A percentile compares a stretch with the other conserved stretches of the same genome.
These are phyloP conservation scores for Oryza coarctata DNA, from an alignment of 176 grass and related monocot species.

Conservation along the genomic window DNA sequence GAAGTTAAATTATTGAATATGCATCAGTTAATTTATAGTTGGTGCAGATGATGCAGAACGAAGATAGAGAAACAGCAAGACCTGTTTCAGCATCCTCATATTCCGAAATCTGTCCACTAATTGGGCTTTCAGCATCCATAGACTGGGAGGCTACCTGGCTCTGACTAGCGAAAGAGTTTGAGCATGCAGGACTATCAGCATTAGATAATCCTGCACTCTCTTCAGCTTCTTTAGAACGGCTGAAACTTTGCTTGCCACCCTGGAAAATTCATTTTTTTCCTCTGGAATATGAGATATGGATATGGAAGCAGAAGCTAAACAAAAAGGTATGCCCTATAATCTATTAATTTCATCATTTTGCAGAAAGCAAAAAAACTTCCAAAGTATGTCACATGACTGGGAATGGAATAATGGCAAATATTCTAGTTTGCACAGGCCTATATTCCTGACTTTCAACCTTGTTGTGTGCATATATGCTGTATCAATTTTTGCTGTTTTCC, in stretches of 20 bases:
- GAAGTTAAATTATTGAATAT: conserved; percentile 59
- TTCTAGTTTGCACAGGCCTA: conserved; percentile 13
- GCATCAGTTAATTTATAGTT: conserved; percentile 58
- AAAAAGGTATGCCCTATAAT: background rate
- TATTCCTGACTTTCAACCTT: background rate
- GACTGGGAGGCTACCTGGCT: conserved; percentile 80
- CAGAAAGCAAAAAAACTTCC: background rate
- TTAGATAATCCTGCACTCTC: conserved; percentile 57
- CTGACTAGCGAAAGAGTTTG: conserved; percentile 83
- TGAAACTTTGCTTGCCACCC: conserved; percentile 83
- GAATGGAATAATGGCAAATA: background rate
- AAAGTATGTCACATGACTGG: background rate
- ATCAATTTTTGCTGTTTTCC: background rate
- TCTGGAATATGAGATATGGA: background rate
- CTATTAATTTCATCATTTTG: background rate
- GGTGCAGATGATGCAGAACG: conserved; percentile 58
- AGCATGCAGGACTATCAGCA: conserved; percentile 77
- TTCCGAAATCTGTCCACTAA: conserved; percentile 91
- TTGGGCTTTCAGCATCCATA: conserved; percentile 84
- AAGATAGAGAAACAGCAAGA: conserved; percentile 67
- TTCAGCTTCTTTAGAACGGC: conserved; percentile 74
- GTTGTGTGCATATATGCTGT: background rate
- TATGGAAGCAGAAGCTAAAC: conserved; percentile 3
- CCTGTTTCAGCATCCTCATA: conserved; percentile 99
- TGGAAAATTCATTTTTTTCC: conserved; percentile 50